Base-by-base conservation (phyloP, 441 rosid species). In the Kokia cookei region DNA sequence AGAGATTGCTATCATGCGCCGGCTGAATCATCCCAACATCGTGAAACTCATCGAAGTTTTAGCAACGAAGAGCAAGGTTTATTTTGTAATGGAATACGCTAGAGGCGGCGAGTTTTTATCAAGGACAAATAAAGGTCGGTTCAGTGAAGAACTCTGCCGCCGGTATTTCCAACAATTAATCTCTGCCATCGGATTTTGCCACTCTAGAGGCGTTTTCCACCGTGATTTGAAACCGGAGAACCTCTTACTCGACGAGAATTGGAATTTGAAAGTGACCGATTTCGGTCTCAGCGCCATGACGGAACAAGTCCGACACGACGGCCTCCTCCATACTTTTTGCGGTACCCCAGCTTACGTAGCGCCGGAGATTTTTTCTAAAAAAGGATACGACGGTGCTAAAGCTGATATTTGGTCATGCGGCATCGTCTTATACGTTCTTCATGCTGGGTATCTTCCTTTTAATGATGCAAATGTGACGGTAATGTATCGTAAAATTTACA, bases 341-440 rank as follows among this genome's bases (percentile, higher is more conserved):
- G 94, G 92, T 1, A 90, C 94, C 1, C 92, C 90, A 5, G 90
- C 94, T 2, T 90, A 90, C 75, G 94, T 90, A 32, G 92, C 91
- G 2, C 90, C 94, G 2, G 94, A 88, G 80, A 76, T 90, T 17
- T 79, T 90, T 1, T 86, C 86, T 0, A 88, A 86, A 83, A 86
- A 86, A 73, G 94, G 94, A 62, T 90, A 90, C 84, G 92, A 90
- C 42, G 94, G 94, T 7, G 87, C 89, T 0, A 85, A 84, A 26
- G 79, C 84, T n/a, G 92, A 90, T 24, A 47, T 90, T 13, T 90
- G 94, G 94, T 86, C 94, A 0, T 88, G 94, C 75, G 91, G 94
- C 54, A 62, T 90, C 71, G 70, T 90, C 7, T 60, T 90, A 24
- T 90, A 79, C 71, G 91, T 90, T 2, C 87, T 90, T 42, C 82